Conservation (phyloP, 495 filamentous ascomycete genomes). For the Talaromyces adpressus region DNA sequence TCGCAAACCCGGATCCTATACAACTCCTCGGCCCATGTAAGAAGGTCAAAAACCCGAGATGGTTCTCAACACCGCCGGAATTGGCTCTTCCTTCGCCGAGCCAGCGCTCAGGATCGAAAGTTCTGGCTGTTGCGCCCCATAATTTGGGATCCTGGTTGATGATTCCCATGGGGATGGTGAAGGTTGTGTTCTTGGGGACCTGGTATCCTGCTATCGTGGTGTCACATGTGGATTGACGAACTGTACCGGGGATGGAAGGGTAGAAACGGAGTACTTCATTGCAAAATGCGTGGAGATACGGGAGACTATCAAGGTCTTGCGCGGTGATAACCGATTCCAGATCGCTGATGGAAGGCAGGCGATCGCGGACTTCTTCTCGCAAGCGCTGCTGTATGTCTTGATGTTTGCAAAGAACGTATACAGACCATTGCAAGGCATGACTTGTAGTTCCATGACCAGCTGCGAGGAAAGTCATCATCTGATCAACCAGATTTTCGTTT, state of each 20-base stretch:
- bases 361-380: slow-evolving; percentile 52
- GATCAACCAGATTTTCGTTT: slow-evolving; percentile 77
- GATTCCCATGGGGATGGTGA: slow-evolving; percentile 44
- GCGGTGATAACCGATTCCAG: slow-evolving; percentile 39
- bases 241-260: slow-evolving; percentile 52
- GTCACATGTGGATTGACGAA: slow-evolving; percentile 55
- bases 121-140: slow-evolving; percentile 76
- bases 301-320: slow-evolving; percentile 45
- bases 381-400: slow-evolving; percentile 49
- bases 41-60: slow-evolving; percentile 77
- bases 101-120: slow-evolving; percentile 81
- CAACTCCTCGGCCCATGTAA: slow-evolving; percentile 74
- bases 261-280: slow-evolving; percentile 54
- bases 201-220: slow-evolving; percentile 51
- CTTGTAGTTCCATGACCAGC: slow-evolving; percentile 82
- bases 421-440: slow-evolving; percentile 51
- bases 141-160: slow-evolving; percentile 68
- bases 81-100: slow-evolving; percentile 40
- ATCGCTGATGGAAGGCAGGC: slow-evolving; percentile 51
- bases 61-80: slow-evolving; percentile 50
- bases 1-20: slow-evolving; percentile 76
- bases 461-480: slow-evolving; percentile 92
- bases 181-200: slow-evolving; percentile 47
- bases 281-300: slow-evolving; percentile 56
- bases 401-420: slow-evolving; percentile 53